Conservation (phyloP, 148 eudicot genomes). For the Cornus suecica region DNA sequence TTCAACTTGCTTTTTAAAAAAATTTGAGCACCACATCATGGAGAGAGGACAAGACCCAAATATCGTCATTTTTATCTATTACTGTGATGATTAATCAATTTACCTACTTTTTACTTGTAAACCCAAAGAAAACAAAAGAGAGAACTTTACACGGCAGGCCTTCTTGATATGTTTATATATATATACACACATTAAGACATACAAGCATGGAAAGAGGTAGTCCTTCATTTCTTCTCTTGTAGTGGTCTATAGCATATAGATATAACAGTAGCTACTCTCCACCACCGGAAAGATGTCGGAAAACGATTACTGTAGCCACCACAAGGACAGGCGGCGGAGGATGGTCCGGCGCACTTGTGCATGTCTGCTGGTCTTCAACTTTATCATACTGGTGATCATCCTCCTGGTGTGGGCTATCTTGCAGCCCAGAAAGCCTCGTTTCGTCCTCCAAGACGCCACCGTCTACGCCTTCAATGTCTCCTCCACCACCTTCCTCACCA, state of each 20-base stretch:
- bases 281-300: conserved; percentile 13
- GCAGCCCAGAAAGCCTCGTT: conserved; percentile 35
- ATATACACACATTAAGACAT: too few species aligned
- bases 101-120: too few species aligned
- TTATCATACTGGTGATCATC: conserved; percentile 18
- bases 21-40: too few species aligned
- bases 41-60: too few species aligned
- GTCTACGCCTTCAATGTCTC: conserved; percentile 39
- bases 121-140: too few species aligned
- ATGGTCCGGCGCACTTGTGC: neutral
- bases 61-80: too few species aligned
- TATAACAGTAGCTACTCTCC: neutral
- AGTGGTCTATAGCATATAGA: neutral
- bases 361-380: conserved; percentile 3
- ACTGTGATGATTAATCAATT: too few species aligned
- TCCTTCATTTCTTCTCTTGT: neutral
- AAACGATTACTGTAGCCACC: conserved; percentile 36
- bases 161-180: too few species aligned
- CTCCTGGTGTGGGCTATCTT: conserved; percentile 41
- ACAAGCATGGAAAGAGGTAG: neutral
- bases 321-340: conserved; percentile 22
- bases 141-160: too few species aligned
- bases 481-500: conserved; percentile 15
- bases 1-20: too few species aligned
- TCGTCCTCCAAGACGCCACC: conserved; percentile 51